Conservation (phyloP, 177 flowering plant genomes). For the Tripterygium wilfordii region DNA sequence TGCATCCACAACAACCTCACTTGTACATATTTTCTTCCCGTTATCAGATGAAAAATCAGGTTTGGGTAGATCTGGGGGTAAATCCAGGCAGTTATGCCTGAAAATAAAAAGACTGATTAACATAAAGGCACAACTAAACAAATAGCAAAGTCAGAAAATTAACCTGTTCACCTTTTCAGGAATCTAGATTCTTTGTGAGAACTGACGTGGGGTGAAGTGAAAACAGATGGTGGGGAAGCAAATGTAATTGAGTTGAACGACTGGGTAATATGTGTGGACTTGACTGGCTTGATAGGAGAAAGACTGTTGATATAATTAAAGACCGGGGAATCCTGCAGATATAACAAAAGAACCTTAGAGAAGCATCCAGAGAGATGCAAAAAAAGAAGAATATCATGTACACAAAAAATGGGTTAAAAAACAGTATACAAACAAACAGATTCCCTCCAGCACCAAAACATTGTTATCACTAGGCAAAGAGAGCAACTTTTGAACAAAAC, state of each 20-base stretch:
- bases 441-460: too few species aligned
- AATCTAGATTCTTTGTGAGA: conserved; percentile 54
- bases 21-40: conserved; percentile 22
- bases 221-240: conserved; percentile 73
- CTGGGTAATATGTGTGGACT: conserved; percentile 57
- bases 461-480: too few species aligned
- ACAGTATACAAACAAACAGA: too few species aligned
- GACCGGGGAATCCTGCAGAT: conserved; percentile 90
- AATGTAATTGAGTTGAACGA: conserved; percentile 65
- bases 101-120: conserved; percentile 1
- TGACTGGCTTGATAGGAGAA: conserved; percentile 87
- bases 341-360: not conserved
- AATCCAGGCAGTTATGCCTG: conserved; percentile 61
- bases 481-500: too few species aligned
- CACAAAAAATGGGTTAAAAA: too few species aligned
- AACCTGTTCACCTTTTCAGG: conserved; percentile 55
- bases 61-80: conserved; percentile 46
- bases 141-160: not conserved
- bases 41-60: conserved; percentile 36
- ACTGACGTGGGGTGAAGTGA: conserved; percentile 82
- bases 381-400: too few species aligned
- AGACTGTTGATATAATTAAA: conserved; percentile 82
- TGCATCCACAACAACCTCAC: conserved; percentile 18
- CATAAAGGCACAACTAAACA: not conserved
- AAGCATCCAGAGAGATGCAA: not conserved